Evolutionary conservation across 2,329 filamentous ascomycete species (phyloP).

Genomic region (Nectriaceae sp.): DNA sequence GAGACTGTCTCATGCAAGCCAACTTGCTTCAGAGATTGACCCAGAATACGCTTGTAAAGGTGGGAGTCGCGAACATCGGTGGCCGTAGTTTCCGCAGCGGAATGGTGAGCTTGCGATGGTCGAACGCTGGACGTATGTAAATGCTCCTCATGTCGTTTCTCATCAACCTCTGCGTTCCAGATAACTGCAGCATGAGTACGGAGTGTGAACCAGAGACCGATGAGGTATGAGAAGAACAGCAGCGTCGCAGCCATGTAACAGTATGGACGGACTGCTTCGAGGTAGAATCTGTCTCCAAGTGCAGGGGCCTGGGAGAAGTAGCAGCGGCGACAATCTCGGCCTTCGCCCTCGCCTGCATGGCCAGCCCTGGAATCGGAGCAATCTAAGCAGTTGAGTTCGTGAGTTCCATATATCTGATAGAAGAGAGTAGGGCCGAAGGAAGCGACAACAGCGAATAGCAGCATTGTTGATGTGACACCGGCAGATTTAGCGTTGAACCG

Average conservation of each 20-base stretch:
- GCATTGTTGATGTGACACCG: slow-evolving; percentile 96
- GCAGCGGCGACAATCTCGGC: slow-evolving; percentile 83
- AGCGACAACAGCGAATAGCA: slow-evolving; percentile 92
- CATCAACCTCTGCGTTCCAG: slow-evolving; percentile 84
- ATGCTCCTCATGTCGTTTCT: slow-evolving; percentile 67
- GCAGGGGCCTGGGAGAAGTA: slow-evolving; percentile 90
- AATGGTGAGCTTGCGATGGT: slow-evolving; percentile 35
- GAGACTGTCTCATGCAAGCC: slow-evolving; percentile 61
- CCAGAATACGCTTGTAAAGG: slow-evolving; percentile 90
- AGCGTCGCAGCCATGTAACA: slow-evolving; percentile 85
- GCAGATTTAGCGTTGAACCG: slow-evolving; percentile 97
- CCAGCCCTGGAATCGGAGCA: slow-evolving; percentile 50
- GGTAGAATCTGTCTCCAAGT: slow-evolving; percentile 84
- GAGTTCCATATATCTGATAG: slow-evolving; percentile 97
- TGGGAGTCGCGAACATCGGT: slow-evolving; percentile 82
- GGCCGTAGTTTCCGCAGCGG: slow-evolving; percentile 50
- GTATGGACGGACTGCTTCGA: slow-evolving; percentile 88
- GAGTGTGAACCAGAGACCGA: slow-evolving; percentile 93
- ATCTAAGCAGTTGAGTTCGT: slow-evolving; percentile 85
- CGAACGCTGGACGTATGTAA: slow-evolving; percentile 35
- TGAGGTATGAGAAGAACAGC: slow-evolving; percentile 89
- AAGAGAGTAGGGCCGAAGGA: slow-evolving; percentile 95
- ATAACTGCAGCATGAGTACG: slow-evolving; percentile 96
- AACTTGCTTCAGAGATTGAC: slow-evolving; percentile 84
- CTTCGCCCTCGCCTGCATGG: slow-evolving; percentile 36